Base-by-base conservation (phyloP, 495 filamentous ascomycete species). In the Xylaria flabelliformis region DNA sequence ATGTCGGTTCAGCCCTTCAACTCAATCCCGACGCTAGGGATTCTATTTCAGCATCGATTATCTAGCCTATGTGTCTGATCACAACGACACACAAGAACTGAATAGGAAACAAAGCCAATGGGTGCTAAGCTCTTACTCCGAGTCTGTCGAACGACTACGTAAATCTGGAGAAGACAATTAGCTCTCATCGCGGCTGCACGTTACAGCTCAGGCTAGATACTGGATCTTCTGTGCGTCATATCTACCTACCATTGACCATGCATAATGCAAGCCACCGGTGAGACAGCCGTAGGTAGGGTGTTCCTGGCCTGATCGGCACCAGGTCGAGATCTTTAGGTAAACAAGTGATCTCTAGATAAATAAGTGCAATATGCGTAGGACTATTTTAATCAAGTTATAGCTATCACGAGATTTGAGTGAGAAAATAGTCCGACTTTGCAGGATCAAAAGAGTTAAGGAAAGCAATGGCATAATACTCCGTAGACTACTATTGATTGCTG, bases 201-300 rank as follows among this genome's bases (percentile, higher is more conserved):
- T 67, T 41, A 67, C 65, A 32, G 48, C 50, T 56, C 17, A 24
- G 3, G 19, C 29, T 39, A 32, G 44, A 32, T 66, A 19, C 10
- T 46, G 39, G 50, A 67, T 56, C n/a, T 50, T 19, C 50, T 19
- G 65, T 67, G 50, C 65, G 17, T 67, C 46, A 29, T 32, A 4
- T 51, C 46, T 24, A 29, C 29, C 44, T 67, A 12, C 64, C 46
- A 6, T 66, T n/a, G 19, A 21, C 24, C 9, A 12, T 46, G 17
- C 67, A 69, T 61, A 26, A 59, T 69, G 67, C 67, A 69, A 61
- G 67, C 67, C 53, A 61, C 39, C 24, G 48, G 19, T 21, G 26
- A 46, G 21, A 32, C 46, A 46, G 64, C 64, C 64, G 64, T 0
- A 29, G 17, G 21, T 19, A 36, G 29, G 48, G 65, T 42, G 50